Evolutionary conservation across 75 land plant species (phyloP).

Genomic region (Pinus albicaulis): DNA sequence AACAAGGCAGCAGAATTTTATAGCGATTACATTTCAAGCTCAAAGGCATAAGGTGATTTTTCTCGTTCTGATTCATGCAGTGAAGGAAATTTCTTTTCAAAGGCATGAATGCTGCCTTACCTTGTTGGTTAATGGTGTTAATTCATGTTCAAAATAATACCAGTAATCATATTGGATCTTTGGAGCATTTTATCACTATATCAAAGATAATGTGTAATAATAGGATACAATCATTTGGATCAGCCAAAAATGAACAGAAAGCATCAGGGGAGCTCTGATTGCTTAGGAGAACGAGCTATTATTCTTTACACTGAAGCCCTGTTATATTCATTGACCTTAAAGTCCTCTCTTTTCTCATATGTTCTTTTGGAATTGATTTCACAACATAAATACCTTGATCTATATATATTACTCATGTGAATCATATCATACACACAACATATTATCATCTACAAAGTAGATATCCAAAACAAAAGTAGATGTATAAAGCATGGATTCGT

Average conservation of each 20-base stretch:
- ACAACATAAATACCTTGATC: not conserved
- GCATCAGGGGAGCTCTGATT: not conserved
- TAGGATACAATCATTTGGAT: not conserved
- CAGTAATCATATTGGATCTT: not conserved
- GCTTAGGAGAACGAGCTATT: not conserved
- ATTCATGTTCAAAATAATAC: constrained; percentile 1
- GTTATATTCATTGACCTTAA: not conserved
- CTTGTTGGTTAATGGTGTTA: not conserved
- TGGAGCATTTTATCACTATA: not conserved
- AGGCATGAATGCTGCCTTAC: not conserved
- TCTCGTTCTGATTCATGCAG: not conserved
- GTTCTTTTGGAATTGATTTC: not conserved
- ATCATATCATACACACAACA: too few relatives aligned
- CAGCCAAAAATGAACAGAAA: not conserved
- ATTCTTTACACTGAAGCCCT: not conserved
- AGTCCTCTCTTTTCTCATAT: not conserved
- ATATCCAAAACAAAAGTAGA: too few relatives aligned
- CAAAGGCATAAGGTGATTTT: not conserved
- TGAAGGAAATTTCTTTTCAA: not conserved
- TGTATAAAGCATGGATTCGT: not conserved
- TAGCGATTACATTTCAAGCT: not conserved
- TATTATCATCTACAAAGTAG: too few relatives aligned
- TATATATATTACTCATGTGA: not conserved
- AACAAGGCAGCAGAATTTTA: not conserved
- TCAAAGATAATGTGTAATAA: not conserved